Conservation (phyloP, 2,329 filamentous ascomycete genomes). For the Aspergillus sp. region DNA sequence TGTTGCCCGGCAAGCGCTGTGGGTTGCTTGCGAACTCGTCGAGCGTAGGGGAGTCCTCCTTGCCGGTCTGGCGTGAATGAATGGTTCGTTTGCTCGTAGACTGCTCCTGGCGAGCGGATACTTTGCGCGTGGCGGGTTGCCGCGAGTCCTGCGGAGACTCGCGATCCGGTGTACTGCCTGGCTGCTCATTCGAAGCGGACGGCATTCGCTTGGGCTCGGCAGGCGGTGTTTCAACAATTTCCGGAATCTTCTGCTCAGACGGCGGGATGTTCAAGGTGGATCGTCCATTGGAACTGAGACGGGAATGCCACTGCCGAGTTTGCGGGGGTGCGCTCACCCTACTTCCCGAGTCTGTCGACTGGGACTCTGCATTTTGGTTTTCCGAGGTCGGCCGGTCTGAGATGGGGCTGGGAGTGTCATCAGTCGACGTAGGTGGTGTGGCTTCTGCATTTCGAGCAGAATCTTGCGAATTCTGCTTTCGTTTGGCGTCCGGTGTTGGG, state of each 20-base stretch:
- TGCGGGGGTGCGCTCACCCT: constrained; percentile 28
- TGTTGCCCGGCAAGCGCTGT: constrained; percentile 60
- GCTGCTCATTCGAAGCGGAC: constrained; percentile 20
- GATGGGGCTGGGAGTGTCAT: constrained; percentile 20
- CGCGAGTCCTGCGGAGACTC: constrained; percentile 41
- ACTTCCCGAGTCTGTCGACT: constrained; percentile 19
- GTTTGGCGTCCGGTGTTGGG: constrained; percentile 20
- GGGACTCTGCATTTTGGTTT: constrained; percentile 12
- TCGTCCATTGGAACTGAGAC: constrained; percentile 47
- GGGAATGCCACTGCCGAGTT: constrained; percentile 45
- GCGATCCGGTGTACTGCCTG: constrained; percentile 40
- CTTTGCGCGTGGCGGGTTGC: constrained; percentile 40
- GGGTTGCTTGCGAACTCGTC: constrained; percentile 58
- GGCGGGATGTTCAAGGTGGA: constrained; percentile 45
- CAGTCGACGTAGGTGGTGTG: constrained; percentile 11
- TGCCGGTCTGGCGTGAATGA: constrained; percentile 21
- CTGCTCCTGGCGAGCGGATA: constrained; percentile 15
- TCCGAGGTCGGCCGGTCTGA: constrained; percentile 17
- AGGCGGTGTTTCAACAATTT: constrained; percentile 56
- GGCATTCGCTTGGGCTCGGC: constrained; percentile 29
- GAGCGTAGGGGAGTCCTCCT: constrained; percentile 42
- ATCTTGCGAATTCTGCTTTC: constrained; percentile 40
- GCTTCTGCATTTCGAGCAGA: constrained; percentile 14
- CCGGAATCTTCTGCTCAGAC: constrained; percentile 41
- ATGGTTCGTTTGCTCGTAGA: constrained; percentile 24